A percentile compares a stretch with the other conserved stretches of the same genome.
phyloP scores from a whole-genome alignment of 371 early-diverging fungal genomes.

The Syncephalastrum contaminatum region DNA sequence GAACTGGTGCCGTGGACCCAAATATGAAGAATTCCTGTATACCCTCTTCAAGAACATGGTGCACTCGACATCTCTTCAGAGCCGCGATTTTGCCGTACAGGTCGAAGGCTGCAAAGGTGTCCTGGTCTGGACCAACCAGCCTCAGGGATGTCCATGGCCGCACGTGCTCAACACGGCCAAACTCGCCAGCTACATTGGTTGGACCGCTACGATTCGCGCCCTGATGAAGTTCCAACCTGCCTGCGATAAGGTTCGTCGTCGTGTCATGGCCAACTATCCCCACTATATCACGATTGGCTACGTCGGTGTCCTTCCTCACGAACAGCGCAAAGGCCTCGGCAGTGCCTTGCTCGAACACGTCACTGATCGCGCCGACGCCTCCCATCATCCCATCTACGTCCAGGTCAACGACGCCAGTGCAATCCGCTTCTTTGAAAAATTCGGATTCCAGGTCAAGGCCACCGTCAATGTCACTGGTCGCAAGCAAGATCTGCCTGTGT shows the following conservation, averaged over 20 bases:
- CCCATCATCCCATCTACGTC: slow-evolving; percentile 84
- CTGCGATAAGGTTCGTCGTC: slow-evolving; percentile 33
- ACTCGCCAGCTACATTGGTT: slow-evolving; percentile 36
- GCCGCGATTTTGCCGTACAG: slow-evolving; percentile 45
- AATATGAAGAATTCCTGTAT: slow-evolving; percentile 23
- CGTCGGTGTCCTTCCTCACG: slow-evolving; percentile 43
- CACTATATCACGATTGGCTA: slow-evolving; percentile 36
- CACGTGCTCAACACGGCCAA: slow-evolving; percentile 26
- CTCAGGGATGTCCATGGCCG: slow-evolving; percentile 26
- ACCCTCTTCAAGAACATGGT: slow-evolving; percentile 40
- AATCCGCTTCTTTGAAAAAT: slow-evolving; percentile 57
- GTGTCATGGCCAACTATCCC: slow-evolving; percentile 25
- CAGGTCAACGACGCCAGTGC: slow-evolving; percentile 87
- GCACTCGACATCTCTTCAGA: slow-evolving; percentile 32
- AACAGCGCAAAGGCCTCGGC: slow-evolving; percentile 44
- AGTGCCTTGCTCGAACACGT: slow-evolving; percentile 33
- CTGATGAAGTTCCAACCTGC: slow-evolving; percentile 29
- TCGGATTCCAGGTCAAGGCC: slow-evolving; percentile 32
- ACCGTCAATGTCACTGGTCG: slow-evolving; percentile 14
- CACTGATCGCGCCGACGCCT: slow-evolving; percentile 61
- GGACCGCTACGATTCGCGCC: slow-evolving; percentile 30
- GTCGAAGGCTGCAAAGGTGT: slow-evolving; percentile 50
- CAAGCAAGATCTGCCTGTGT: slow-evolving; percentile 14
- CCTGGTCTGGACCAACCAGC: slow-evolving; percentile 39
- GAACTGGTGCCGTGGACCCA: slow-evolving; percentile 22